Conservation (phyloP, 1,139 yeast genomes). For the Trichomonascaceae sp. region DNA sequence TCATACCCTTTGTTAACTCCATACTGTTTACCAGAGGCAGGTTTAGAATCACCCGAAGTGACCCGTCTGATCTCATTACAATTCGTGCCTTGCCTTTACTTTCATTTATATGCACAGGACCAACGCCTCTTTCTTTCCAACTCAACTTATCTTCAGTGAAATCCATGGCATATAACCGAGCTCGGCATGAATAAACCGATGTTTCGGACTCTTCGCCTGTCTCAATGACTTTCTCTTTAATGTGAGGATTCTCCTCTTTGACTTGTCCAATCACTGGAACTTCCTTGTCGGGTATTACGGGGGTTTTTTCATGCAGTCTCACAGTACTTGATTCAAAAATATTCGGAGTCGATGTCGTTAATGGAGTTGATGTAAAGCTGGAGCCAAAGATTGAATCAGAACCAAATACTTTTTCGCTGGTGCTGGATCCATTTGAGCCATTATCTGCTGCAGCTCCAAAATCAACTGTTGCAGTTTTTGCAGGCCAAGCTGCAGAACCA, state of each 20-base stretch:
- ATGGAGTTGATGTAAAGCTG: not conserved
- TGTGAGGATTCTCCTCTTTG: conserved; percentile 5
- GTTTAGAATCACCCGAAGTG: conserved; percentile 76
- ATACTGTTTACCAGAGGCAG: conserved; percentile 56
- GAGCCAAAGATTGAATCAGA: conserved; percentile 4
- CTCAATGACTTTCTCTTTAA: conserved; percentile 42
- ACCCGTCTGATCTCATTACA: conserved; percentile 88
- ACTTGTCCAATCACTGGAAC: conserved; percentile 18
- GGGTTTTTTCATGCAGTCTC: conserved; percentile 3
- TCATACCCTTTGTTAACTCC: conserved; percentile 69
- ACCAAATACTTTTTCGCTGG: conserved; percentile 6
- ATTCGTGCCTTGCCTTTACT: conserved; percentile 43
- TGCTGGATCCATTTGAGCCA: conserved; percentile 2
- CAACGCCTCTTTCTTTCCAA: conserved; percentile 96
- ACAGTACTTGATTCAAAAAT: conserved; percentile 2
- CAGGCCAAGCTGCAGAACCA: conserved; percentile 14
- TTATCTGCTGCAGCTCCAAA: conserved; percentile 1
- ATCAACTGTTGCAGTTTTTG: not conserved
- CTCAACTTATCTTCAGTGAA: conserved; percentile 60
- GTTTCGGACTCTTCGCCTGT: conserved; percentile 92
- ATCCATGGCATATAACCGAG: conserved; percentile 74
- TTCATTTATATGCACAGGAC: conserved; percentile 72
- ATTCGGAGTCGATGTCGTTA: not conserved
- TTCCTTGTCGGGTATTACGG: not conserved
- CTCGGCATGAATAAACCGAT: conserved; percentile 61